Evolutionary conservation across 495 filamentous ascomycete genomes (phyloP), one percentile per base, ranked within the genome.

Genomic region (Penicillium macrosclerotiorum): DNA sequence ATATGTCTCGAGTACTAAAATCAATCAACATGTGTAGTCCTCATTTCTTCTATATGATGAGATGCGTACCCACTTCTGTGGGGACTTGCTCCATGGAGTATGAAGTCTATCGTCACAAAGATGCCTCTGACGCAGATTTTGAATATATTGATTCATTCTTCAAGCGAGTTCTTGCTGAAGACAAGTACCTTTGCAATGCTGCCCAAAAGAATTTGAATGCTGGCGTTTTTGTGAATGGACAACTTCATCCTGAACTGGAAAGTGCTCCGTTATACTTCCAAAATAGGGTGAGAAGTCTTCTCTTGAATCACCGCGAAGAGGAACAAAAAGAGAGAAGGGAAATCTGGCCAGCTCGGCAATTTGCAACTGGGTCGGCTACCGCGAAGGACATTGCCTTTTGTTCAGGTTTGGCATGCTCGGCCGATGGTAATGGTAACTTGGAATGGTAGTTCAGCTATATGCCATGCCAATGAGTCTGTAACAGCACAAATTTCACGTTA

Each of bases 301-400:
- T 78, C 0, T 54, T 42, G 8, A 55, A 45, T 20, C 73, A 77
- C 55, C 49, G 54, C 17, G 43, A 65, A 26, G 45, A 53, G 3
- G 76, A 79, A 45, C 50, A 69, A 42, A 53, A 55, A 30, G 62
- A 52, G 8, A 57, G 56, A 8, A 18, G 49, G 30, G 69, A 77
- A 51, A 68, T 75, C 22, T 78, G 73, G 72, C 76, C 76, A 1
- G 74, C 75, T 18, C 56, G 67, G 25, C 70, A 71, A 40, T 50
- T 52, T n/a, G 43, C 43, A 32, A 52, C 42, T 1, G 65, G 65
- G 1, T 33, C 45, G 5, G 47, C 52, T 11, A 72, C 60, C 19
- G 48, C 55, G 24, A 54, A 67, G 18, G 70, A 74, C 42, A 36
- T 67, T 18, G 51, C 55, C 2, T 72, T 74, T 48, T 72, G 68